phyloP scores from a whole-genome alignment of 805 yeast species.

The Yamadazyma tumulicola region DNA sequence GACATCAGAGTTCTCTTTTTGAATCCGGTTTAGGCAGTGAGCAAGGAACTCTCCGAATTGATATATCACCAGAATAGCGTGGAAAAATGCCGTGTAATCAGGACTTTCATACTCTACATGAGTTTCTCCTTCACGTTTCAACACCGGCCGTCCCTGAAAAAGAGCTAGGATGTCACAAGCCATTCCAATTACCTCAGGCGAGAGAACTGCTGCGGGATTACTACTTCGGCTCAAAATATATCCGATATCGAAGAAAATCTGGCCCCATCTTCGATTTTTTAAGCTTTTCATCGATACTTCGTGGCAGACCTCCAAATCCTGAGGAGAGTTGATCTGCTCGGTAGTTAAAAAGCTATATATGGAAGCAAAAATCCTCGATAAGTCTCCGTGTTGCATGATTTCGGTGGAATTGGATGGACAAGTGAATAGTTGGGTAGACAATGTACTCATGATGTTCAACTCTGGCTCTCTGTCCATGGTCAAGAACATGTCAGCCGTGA shows the following conservation, averaged over 20 bases:
- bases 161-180: conserved; percentile 62
- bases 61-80: conserved; percentile 63
- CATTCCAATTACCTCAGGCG: conserved; percentile 49
- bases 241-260: conserved; percentile 74
- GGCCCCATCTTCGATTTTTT: conserved; percentile 74
- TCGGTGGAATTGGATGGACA: conserved; percentile 76
- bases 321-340: conserved; percentile 46
- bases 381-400: conserved; percentile 61
- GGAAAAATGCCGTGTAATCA: conserved; percentile 72
- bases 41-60: conserved; percentile 57
- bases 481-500: conserved; percentile 65
- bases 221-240: conserved; percentile 71
- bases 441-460: conserved; percentile 62
- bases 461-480: conserved; percentile 86
- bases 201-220: conserved; percentile 45
- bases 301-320: conserved; percentile 34
- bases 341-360: conserved; percentile 61
- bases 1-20: conserved; percentile 14
- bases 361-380: conserved; percentile 58
- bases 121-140: conserved; percentile 67
- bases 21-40: conserved; percentile 35
- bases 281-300: conserved; percentile 43
- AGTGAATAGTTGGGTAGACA: conserved; percentile 85
- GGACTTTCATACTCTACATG: conserved; percentile 92
- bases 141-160: conserved; percentile 75